A percentile compares a stretch with the other conserved stretches of the same genome.
phyloP scores from a whole-genome alignment of 2,329 filamentous ascomycete genomes.

The Boeremia lycopersici region DNA sequence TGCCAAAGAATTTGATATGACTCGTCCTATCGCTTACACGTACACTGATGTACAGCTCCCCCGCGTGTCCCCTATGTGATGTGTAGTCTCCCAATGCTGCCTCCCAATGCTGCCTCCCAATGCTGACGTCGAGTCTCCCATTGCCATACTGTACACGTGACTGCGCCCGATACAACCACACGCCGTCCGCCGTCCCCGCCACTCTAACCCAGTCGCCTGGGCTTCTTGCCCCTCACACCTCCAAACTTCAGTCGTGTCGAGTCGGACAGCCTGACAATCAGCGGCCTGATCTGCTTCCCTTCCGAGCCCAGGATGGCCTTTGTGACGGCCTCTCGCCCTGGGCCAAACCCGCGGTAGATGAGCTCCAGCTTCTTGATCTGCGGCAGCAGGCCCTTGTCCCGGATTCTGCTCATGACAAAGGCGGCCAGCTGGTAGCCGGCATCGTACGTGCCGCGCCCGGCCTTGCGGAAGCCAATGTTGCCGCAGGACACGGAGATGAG shows the following conservation, averaged over 20 bases:
- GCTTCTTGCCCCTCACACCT: slow-evolving; percentile 83
- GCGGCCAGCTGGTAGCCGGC: slow-evolving; percentile 88
- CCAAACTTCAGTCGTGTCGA: slow-evolving; percentile 93
- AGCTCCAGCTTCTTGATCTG: slow-evolving; percentile 81
- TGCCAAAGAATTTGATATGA: slow-evolving; percentile 48
- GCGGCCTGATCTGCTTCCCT: slow-evolving; percentile 73
- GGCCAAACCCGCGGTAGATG: slow-evolving; percentile 81
- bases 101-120: too few species aligned
- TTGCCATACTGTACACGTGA: slow-evolving; percentile 27
- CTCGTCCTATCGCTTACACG: slow-evolving; percentile 13
- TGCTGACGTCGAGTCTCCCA: too few species aligned
- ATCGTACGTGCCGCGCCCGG: slow-evolving; percentile 81
- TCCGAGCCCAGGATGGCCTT: slow-evolving; percentile 90
- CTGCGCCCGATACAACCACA: neutral
- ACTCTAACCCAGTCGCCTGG: slow-evolving; percentile 74
- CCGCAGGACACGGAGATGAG: slow-evolving; percentile 82
- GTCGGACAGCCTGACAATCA: slow-evolving; percentile 82
- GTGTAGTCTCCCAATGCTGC: too few species aligned
- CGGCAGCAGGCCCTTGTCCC: slow-evolving; percentile 77
- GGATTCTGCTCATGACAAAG: slow-evolving; percentile 81
- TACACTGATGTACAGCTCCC: slow-evolving; percentile 6
- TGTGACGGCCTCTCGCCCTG: slow-evolving; percentile 83
- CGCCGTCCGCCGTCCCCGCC: slow-evolving; percentile 37
- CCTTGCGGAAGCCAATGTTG: slow-evolving; percentile 90
- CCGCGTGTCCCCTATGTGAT: slow-evolving; percentile 17